phyloP scores from a whole-genome alignment of 495 filamentous ascomycete genomes.

The Penicillium taxi region DNA sequence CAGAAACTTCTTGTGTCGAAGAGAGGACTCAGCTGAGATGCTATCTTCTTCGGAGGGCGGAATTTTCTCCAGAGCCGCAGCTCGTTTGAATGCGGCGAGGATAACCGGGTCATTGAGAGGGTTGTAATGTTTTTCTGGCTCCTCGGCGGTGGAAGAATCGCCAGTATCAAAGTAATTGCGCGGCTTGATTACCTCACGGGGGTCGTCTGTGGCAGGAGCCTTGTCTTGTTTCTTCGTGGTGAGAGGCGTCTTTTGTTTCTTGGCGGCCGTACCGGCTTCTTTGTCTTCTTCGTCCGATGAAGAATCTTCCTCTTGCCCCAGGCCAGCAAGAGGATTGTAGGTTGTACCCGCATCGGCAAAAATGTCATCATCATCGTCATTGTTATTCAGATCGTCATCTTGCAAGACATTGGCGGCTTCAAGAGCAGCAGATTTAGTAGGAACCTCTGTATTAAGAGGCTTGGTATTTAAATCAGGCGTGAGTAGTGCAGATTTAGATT shows the following conservation, averaged over 20 bases:
- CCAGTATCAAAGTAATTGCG: constrained; percentile 36
- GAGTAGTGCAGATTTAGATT: constrained; percentile 34
- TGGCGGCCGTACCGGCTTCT: not conserved
- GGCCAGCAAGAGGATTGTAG: constrained; percentile 76
- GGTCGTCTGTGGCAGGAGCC: constrained; percentile 8
- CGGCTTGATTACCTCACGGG: too few species aligned
- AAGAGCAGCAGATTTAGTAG: constrained; percentile 41
- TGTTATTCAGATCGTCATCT: too few species aligned
- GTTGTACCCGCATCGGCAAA: constrained; percentile 82
- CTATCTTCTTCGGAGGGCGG: constrained; percentile 33
- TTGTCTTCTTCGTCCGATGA: constrained; percentile 41
- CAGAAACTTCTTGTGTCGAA: constrained; percentile 66
- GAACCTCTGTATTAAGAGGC: constrained; percentile 73
- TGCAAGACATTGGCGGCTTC: constrained; percentile 28
- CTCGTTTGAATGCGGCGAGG: constrained; percentile 77
- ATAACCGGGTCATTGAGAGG: constrained; percentile 66
- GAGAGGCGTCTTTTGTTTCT: constrained; percentile 14
- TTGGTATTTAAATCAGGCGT: constrained; percentile 57
- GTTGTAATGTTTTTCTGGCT: constrained; percentile 45
- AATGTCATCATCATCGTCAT: constrained; percentile 63
- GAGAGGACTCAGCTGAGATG: constrained; percentile 45
- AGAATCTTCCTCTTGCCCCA: constrained; percentile 49
- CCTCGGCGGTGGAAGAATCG: constrained; percentile 19
- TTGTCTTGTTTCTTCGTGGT: constrained; percentile 9
- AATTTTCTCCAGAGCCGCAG: constrained; percentile 58